phyloP scores from a whole-genome alignment of 371 early-diverging fungal genomes.

The Haplosporangium sp. region DNA sequence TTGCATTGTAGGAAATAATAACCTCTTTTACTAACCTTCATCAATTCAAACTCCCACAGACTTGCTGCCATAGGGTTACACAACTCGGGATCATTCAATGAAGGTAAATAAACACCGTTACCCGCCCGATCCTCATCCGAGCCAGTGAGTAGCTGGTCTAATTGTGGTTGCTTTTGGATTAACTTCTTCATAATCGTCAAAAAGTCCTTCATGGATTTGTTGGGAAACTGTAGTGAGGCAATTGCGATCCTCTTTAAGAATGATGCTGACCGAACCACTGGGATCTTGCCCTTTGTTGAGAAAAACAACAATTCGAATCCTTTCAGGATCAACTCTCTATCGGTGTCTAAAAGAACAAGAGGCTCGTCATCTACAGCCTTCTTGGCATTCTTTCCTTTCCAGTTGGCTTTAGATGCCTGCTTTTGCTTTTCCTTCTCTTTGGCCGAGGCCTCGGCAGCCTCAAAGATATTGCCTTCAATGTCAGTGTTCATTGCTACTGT shows the following conservation, averaged over 20 bases:
- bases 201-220: conserved; percentile 63
- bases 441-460: conserved; percentile 40
- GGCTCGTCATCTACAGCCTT: conserved; percentile 28
- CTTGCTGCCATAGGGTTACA: conserved; percentile 94
- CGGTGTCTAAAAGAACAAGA: conserved; percentile 63
- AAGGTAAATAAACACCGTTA: conserved; percentile 81
- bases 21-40: conserved; percentile 66
- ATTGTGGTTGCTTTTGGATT: conserved; percentile 71
- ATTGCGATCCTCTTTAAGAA: conserved; percentile 72
- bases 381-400: conserved; percentile 38
- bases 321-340: conserved; percentile 80
- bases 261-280: conserved; percentile 74
- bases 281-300: conserved; percentile 80
- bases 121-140: conserved; percentile 86
- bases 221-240: conserved; percentile 71
- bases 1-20: too few species aligned
- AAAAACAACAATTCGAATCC: conserved; percentile 88
- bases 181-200: conserved; percentile 60
- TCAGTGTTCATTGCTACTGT: conserved; percentile 76
- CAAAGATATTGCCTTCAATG: conserved; percentile 64
- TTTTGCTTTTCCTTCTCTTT: conserved; percentile 52
- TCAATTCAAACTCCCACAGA: conserved; percentile 84
- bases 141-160: conserved; percentile 85
- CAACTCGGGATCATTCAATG: conserved; percentile 92
- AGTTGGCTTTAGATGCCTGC: conserved; percentile 32